Conservation (phyloP, 257 asterid species). For the Linaria vulgaris region DNA sequence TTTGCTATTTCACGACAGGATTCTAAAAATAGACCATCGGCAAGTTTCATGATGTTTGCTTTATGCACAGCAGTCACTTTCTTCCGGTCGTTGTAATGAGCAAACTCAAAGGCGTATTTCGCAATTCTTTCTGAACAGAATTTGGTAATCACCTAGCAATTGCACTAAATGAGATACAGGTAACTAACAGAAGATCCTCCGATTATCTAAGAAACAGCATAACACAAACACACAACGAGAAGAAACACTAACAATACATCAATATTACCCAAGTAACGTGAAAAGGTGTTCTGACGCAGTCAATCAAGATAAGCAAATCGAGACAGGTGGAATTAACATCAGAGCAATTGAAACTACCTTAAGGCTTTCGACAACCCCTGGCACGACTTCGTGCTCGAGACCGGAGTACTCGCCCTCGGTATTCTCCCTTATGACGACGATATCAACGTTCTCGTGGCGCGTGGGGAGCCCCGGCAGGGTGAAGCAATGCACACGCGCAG, state of each 20-base stretch:
- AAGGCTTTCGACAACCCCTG: conserved; percentile 96
- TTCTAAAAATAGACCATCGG: conserved; percentile 92
- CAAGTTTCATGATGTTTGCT: conserved; percentile 98
- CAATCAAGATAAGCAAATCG: too few species aligned
- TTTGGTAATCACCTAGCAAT: conserved; percentile 84
- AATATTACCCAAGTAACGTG: too few species aligned
- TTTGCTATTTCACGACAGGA: conserved; percentile 96
- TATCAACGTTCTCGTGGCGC: conserved; percentile 79
- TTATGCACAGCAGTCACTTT: conserved; percentile 96
- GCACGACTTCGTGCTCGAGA: conserved; percentile 98
- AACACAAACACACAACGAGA: background rate
- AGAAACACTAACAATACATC: background rate
- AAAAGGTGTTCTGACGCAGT: too few species aligned
- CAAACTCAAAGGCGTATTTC: conserved; percentile 95
- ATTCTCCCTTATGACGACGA: conserved; percentile 92
- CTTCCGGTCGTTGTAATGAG: conserved; percentile 92
- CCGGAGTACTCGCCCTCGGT: conserved; percentile 98
- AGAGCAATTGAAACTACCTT: conserved; percentile 43
- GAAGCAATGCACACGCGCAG: conserved; percentile 72
- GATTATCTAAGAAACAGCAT: background rate
- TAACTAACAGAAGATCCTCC: conserved; percentile 6
- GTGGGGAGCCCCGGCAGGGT: conserved; percentile 81
- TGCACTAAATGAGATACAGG: conserved; percentile 40
- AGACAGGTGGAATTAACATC: too few species aligned
- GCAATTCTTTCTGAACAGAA: conserved; percentile 97